Base-by-base conservation (phyloP, 2,329 filamentous ascomycete species). In the Cercospora sp. region DNA sequence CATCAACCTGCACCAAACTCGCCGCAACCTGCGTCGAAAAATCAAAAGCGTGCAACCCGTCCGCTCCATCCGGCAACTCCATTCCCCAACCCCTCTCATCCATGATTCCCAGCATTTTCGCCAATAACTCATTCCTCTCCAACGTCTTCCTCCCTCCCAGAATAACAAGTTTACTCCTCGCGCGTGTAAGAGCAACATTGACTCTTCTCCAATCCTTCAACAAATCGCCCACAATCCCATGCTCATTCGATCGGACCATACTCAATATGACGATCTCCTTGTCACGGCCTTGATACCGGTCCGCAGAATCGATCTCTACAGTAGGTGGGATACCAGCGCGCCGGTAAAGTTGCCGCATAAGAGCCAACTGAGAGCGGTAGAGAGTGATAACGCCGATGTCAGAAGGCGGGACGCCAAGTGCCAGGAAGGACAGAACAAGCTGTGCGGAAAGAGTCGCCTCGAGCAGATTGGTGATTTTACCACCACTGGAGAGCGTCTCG, bases 311-410 rank as follows among this genome's bases (percentile, higher is more conserved):
- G 86, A 98, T 93, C 80, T 99, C 95, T 1, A 99, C 89, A 2
- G 87, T 86, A 0, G 81, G 0, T 84, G 81, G 55, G 74, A 81
- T 58, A 73, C 80, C 71, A 68, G 79, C 66, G 3, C 68, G 63
- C 21, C 73, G 74, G 37, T 97, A 86, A 10, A 85, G 85, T 69
- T 94, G 88, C 71, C 92, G 91, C 1, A 99, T 85, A 2, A 97
- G 83, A 0, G 92, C 89, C 1, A 99, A 88, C 79, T 99, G 95
- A 5, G 91, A 94, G 67, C 95, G 91, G 80, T 99, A 99, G 80
- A 97, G 93, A 16, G 95, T 97, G 82, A 99, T 97, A 72, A 99
- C 91, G 58, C 95, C 95, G 66, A 99, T 93, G 63, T 94, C 91
- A 0, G 83, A 82, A 0, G 91, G 86, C 0, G 91, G 83, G 0